Conservation (phyloP, 75 land plant genomes). For the Pinus tabuliformis region DNA sequence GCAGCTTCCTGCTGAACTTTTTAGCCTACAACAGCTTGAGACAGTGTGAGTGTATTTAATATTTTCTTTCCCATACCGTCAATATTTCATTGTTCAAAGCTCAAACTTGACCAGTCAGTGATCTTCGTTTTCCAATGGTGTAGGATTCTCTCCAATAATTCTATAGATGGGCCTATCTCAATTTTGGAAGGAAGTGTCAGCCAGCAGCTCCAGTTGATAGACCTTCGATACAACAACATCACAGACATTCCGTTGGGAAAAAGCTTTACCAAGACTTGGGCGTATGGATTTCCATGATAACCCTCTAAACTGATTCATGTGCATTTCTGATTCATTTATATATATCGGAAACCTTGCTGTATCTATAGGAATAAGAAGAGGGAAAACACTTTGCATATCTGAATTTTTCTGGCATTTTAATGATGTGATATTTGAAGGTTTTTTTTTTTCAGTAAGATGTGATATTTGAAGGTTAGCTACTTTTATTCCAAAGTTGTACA, state of each 20-base stretch:
- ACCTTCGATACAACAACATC: conserved; percentile 49
- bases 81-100: background rate
- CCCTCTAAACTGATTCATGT: background rate
- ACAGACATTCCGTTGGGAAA: conserved; percentile 13
- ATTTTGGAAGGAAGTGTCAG: conserved; percentile 27
- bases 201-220: conserved; percentile 32
- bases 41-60: conserved; percentile 37
- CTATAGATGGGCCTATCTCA: conserved; percentile 37
- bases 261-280: conserved; percentile 19
- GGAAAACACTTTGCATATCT: too few species aligned
- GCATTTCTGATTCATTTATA: background rate
- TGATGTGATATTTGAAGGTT: too few species aligned
- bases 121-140: background rate
- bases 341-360: background rate
- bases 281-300: conserved; percentile 28
- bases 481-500: too few species aligned
- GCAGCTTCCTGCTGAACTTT: conserved; percentile 24
- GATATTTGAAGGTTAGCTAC: too few species aligned
- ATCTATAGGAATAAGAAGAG: too few species aligned
- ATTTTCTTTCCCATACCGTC: background rate
- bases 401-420: too few species aligned
- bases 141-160: conserved; percentile 56
- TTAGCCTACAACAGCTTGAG: conserved; percentile 44
- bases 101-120: too few species aligned
- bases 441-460: too few species aligned